phyloP scores from a whole-genome alignment of 441 rosid species.

The Adansonia madagascariensis region DNA sequence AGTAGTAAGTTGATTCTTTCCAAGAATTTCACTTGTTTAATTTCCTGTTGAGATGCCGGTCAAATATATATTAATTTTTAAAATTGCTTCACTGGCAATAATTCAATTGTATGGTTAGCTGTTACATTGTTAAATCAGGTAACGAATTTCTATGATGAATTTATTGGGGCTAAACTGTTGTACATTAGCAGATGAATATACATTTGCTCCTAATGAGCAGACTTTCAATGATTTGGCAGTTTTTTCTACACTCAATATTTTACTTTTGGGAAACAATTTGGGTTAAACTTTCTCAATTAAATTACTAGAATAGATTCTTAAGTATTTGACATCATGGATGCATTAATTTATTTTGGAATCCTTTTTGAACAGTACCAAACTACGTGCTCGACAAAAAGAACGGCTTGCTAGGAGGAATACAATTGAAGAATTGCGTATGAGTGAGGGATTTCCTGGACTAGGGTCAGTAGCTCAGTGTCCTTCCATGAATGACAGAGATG shows the following conservation, averaged over 20 bases:
- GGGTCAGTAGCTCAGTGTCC: constrained; percentile 32
- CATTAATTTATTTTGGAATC: constrained; percentile 26
- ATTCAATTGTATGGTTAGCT: constrained; percentile 10
- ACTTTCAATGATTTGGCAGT: constrained; percentile 16
- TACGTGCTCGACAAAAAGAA: constrained; percentile 95
- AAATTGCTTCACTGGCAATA: constrained; percentile 15
- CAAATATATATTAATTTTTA: not conserved
- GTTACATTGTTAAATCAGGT: not conserved
- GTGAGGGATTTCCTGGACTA: constrained; percentile 37
- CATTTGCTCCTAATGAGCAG: constrained; percentile 3
- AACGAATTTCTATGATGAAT: constrained; percentile 9
- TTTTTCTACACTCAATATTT: not conserved
- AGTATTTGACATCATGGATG: constrained; percentile 14
- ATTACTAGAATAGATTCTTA: constrained; percentile 19
- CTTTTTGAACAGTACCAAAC: constrained; percentile 69
- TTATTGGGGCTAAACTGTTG: constrained; percentile 1
- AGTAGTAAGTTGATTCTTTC: constrained; percentile 69
- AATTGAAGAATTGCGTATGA: constrained; percentile 55
- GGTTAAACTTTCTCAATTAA: not conserved
- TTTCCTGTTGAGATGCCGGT: constrained; percentile 11
- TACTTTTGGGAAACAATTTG: not conserved
- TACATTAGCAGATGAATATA: not conserved
- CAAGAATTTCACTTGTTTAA: constrained; percentile 12
- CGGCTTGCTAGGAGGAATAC: constrained; percentile 72
- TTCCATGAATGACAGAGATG: constrained; percentile 39